Base-by-base conservation (phyloP, 208 protist genomes). In the Crithidia mellificae region DNA sequence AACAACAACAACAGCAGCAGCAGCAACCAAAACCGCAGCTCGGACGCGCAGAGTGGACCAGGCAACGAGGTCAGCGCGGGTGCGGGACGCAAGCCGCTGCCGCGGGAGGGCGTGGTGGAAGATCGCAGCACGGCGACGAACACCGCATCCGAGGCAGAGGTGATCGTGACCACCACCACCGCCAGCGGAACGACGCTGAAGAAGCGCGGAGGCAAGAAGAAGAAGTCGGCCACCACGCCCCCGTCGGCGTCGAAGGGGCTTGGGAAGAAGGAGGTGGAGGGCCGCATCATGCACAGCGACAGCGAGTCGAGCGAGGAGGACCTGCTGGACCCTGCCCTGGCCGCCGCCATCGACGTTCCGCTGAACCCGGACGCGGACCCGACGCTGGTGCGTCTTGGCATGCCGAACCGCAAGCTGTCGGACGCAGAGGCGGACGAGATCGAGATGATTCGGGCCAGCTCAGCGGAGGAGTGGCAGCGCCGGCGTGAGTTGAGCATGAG, bases 401-500 rank as follows among this genome's bases (percentile, higher is more conserved):
- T 55, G 25, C 27, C 25, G 20, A 15, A 63, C 49, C 44, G 44
- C 20, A 49, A 24, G 49, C 12, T 63, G 55, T 52, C 51, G 4
- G 25, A 52, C 0, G 72, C 80, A 11, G 80, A 77, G 65, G 20
- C 36, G 4, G 47, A 77, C 8, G 72, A 76, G 24, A 46, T 80
- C n/a, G 63, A 73, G 17, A 46, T 65, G 39, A 83, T 77, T 49
- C 63, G 59, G 32, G 25, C 15, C 14, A 41, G 56, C 6, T 68
- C 80, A 7, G 59, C 51, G 14, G 72, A 80, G 25, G 53, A 76
- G 34, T 91, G 78, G 81, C 73, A 87, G 50, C 54, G 54, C 20
- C 76, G 93, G 39, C 79, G 87, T 20, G 91, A 97, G 69, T 39
- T 96, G 38, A 87, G 77, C 59, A 92, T 96, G 71, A 95, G 88